Conservation (phyloP, 1,284 basidiomycete genomes). For the Hortiboletus rubellus region DNA sequence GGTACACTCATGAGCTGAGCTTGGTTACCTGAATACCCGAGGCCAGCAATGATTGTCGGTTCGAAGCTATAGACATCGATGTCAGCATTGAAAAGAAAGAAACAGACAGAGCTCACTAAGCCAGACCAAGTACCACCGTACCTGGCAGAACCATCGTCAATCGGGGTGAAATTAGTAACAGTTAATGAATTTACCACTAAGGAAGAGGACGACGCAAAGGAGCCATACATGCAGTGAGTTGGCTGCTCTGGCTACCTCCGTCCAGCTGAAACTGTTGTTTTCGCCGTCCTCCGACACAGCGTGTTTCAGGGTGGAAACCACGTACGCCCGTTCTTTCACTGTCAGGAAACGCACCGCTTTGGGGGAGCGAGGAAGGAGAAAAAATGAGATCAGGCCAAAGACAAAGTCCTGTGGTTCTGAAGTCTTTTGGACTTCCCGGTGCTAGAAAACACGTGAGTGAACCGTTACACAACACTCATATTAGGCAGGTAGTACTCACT, state of each 20-base stretch:
- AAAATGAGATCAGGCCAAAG: slow-evolving; percentile 49
- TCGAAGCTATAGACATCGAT: slow-evolving; percentile 43
- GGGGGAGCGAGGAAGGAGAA: slow-evolving; percentile 53
- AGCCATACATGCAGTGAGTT: slow-evolving; percentile 39
- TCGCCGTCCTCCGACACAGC: slow-evolving; percentile 38
- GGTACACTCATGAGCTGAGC: slow-evolving; percentile 54
- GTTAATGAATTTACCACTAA: slow-evolving; percentile 22
- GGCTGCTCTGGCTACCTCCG: slow-evolving; percentile 37
- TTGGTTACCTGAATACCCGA: slow-evolving; percentile 45
- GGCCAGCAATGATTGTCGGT: slow-evolving; percentile 50
- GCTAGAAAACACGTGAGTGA: too few relatives aligned
- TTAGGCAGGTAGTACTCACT: too few relatives aligned
- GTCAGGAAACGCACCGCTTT: slow-evolving; percentile 43
- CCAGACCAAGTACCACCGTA: slow-evolving; percentile 41
- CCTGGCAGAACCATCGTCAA: slow-evolving; percentile 30
- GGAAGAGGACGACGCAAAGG: slow-evolving; percentile 28
- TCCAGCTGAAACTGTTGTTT: slow-evolving; percentile 39
- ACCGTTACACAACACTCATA: too few relatives aligned
- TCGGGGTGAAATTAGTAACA: neutral
- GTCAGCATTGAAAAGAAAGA: slow-evolving; percentile 1
- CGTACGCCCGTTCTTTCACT: slow-evolving; percentile 36
- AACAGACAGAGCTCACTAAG: slow-evolving; percentile 22
- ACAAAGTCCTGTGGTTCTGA: slow-evolving; percentile 23
- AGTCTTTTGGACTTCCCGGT: too few relatives aligned
- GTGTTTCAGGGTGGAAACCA: slow-evolving; percentile 31